Evolutionary conservation across 345 rosid species (phyloP).

Genomic region (Brassica incana): DNA sequence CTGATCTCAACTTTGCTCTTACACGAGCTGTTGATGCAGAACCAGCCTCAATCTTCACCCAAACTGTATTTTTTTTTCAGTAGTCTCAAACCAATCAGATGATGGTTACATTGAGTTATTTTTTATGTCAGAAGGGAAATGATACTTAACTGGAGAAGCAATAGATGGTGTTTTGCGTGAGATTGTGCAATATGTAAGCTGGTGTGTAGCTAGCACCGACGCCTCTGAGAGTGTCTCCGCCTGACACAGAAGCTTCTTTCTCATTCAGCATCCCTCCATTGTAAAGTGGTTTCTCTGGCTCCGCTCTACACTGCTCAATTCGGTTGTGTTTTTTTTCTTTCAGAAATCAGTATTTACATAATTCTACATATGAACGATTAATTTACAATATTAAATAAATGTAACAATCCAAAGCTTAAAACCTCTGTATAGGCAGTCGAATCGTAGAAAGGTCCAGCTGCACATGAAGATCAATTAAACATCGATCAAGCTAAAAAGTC

Average conservation of each 20-base stretch:
- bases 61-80: conserved; percentile 21
- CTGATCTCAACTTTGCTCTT: conserved; percentile 65
- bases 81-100: not conserved
- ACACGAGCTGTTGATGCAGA: conserved; percentile 47
- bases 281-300: conserved; percentile 66
- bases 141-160: conserved; percentile 69
- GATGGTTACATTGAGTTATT: not conserved
- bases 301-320: conserved; percentile 58
- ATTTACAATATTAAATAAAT: not conserved
- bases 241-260: conserved; percentile 5
- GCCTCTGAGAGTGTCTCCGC: not conserved
- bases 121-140: not conserved
- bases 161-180: conserved; percentile 51
- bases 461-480: conserved; percentile 6
- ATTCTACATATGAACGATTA: not conserved
- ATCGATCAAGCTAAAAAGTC: not conserved
- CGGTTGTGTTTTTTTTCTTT: not conserved
- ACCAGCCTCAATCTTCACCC: conserved; percentile 67
- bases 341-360: not conserved
- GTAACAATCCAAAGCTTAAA: not conserved
- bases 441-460: conserved; percentile 70
- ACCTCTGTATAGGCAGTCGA: conserved; percentile 74
- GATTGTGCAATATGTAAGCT: conserved; percentile 57
- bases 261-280: conserved; percentile 70
- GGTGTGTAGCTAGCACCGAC: conserved; percentile 41